phyloP scores from a whole-genome alignment of 2,329 filamentous ascomycete genomes.

The Sporothrix humicola region DNA sequence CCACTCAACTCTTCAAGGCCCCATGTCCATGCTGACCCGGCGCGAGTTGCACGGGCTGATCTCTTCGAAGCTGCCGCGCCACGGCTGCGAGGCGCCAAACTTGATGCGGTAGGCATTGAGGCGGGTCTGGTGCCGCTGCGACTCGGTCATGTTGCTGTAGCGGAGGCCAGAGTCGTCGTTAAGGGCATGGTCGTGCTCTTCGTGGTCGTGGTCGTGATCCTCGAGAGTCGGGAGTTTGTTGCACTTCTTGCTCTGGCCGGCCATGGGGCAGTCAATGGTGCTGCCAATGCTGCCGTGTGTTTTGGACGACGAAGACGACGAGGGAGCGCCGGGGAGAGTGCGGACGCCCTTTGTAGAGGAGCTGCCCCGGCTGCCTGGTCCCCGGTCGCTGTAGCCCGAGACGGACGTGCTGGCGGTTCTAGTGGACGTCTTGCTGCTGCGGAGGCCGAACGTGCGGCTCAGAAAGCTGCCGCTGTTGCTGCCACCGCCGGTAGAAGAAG shows the following conservation, averaged over 20 bases:
- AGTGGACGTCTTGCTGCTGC: conserved; percentile 30
- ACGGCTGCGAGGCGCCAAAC: conserved; percentile 47
- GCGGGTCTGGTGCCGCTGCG: conserved; percentile 55
- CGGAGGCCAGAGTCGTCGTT: conserved; percentile 3
- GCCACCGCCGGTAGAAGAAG: conserved; percentile 5
- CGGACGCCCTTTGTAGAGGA: not conserved
- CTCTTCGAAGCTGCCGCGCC: conserved; percentile 40
- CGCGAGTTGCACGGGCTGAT: conserved; percentile 55
- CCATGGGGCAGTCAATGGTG: conserved; percentile 19
- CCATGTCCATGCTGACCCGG: conserved; percentile 7
- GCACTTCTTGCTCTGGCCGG: conserved; percentile 30
- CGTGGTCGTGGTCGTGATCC: conserved; percentile 29
- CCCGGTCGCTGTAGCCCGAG: conserved; percentile 16
- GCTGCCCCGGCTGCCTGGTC: conserved; percentile 26
- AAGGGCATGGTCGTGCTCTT: not conserved
- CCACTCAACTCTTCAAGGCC: not conserved
- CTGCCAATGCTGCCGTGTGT: not conserved
- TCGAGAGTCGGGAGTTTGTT: conserved; percentile 18
- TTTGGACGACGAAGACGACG: not conserved
- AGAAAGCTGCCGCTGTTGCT: conserved; percentile 21
- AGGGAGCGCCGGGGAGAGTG: not conserved
- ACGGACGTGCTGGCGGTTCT: not conserved
- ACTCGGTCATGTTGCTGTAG: conserved; percentile 26
- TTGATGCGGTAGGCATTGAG: conserved; percentile 54
- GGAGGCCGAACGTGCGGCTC: conserved; percentile 34